Conservation (phyloP, 345 rosid genomes). For the Eucalyptus tenuipes region DNA sequence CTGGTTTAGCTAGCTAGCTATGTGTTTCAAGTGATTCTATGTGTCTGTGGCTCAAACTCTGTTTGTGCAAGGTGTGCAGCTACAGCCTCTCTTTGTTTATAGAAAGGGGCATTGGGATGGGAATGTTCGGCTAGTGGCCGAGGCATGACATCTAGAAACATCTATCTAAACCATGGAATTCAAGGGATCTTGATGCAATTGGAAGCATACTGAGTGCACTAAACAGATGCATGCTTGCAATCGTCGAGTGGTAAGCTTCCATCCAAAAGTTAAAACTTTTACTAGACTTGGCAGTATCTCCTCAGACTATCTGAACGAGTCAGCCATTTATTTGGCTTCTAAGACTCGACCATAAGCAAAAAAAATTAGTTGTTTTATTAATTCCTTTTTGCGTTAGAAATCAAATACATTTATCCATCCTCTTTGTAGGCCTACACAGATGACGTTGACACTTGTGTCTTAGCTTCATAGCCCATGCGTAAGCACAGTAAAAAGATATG, state of each 20-base stretch:
- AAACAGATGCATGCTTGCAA: too few species aligned
- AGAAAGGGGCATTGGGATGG: not conserved
- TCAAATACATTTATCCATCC: too few species aligned
- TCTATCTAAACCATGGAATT: not conserved
- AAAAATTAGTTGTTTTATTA: too few species aligned
- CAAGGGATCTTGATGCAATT: not conserved
- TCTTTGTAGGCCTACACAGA: not conserved
- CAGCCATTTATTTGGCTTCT: too few species aligned
- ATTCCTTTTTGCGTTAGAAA: too few species aligned
- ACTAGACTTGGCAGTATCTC: too few species aligned
- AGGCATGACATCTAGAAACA: not conserved
- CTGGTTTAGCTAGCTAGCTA: not conserved
- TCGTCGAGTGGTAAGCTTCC: fast-evolving
- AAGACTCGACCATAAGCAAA: fast-evolving
- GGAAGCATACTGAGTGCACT: too few species aligned
- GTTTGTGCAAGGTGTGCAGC: not conserved
- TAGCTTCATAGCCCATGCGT: too few species aligned
- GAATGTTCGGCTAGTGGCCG: not conserved
- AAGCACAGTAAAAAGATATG: too few species aligned
- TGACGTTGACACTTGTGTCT: too few species aligned
- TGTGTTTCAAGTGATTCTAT: not conserved
- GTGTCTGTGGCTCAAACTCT: not conserved
- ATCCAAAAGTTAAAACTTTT: too few species aligned
- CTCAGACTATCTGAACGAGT: too few species aligned
- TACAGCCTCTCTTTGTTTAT: not conserved